These are phyloP conservation scores for Gaeumannomyces sp. DNA, from an alignment of 2,329 filamentous ascomycete species.

Conservation along the genomic window DNA sequence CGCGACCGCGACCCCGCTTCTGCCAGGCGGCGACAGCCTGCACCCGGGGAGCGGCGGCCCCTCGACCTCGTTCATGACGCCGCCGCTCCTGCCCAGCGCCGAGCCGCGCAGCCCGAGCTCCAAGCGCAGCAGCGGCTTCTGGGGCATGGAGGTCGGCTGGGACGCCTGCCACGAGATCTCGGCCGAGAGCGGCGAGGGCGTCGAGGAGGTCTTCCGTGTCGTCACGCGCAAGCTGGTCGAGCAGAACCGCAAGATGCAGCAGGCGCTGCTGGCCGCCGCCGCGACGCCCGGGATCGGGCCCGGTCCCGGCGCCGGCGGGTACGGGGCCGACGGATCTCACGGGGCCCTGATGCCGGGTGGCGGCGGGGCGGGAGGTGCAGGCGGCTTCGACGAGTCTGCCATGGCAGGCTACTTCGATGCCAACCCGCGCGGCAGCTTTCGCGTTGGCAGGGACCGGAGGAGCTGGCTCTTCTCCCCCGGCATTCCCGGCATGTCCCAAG, in stretches of 20 bases:
- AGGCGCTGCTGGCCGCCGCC: slow-evolving; percentile 49
- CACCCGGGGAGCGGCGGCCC: slow-evolving; percentile 1
- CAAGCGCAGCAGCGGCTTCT: slow-evolving; percentile 69
- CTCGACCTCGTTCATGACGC: slow-evolving; percentile 8
- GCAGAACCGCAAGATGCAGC: slow-evolving; percentile 58
- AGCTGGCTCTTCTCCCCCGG: slow-evolving; percentile 54
- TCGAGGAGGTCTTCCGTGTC: slow-evolving; percentile 88
- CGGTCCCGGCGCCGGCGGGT: slow-evolving; percentile 23
- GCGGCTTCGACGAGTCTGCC: slow-evolving; percentile 11
- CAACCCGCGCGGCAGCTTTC: slow-evolving; percentile 45
- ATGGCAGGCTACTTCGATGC: slow-evolving; percentile 42
- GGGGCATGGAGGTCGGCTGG: slow-evolving; percentile 92
- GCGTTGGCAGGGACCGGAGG: slow-evolving; percentile 49
- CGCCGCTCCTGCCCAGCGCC: slow-evolving; percentile 22
- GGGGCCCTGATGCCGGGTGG: slow-evolving; percentile 8
- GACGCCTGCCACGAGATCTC: slow-evolving; percentile 96
- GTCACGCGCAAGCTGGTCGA: slow-evolving; percentile 58
- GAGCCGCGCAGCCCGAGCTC: slow-evolving; percentile 56
- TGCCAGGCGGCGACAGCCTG: slow-evolving; percentile 14
- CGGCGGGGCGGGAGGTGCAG: slow-evolving; percentile 8
- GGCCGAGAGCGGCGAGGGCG: slow-evolving; percentile 87
- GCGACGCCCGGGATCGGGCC: slow-evolving; percentile 43
- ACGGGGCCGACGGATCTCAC: slow-evolving; percentile 14
- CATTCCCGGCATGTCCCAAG: slow-evolving; percentile 37
- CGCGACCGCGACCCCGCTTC: slow-evolving; percentile 44